A percentile compares a stretch with the other conserved stretches of the same genome.
These are phyloP conservation scores for Phytophthora multivora DNA, from an alignment of 352 stramenopile genomes.

Conservation along the genomic window DNA sequence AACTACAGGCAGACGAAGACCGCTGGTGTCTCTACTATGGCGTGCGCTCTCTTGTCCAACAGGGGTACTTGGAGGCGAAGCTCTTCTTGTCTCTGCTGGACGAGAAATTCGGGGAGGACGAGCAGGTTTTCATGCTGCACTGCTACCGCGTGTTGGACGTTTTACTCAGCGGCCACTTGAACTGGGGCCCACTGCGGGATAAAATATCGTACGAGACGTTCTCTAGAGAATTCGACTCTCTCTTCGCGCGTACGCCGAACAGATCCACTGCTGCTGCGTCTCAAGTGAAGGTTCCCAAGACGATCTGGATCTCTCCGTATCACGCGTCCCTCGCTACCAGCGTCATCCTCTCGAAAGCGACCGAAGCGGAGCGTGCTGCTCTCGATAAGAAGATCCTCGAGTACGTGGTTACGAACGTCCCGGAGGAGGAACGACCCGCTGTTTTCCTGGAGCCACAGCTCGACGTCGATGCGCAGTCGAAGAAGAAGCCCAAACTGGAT, in stretches of 20 bases:
- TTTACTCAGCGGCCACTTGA: constrained; percentile 56
- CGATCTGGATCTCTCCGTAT: constrained; percentile 81
- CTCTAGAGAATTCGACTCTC: constrained; percentile 44
- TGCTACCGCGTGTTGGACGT: constrained; percentile 86
- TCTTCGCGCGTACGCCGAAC: constrained; percentile 14
- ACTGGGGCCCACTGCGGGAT: constrained; percentile 70
- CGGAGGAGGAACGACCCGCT: constrained; percentile 52
- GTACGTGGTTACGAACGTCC: constrained; percentile 70
- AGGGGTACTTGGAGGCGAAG: constrained; percentile 89
- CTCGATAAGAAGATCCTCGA: constrained; percentile 73
- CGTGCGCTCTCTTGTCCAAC: constrained; percentile 80
- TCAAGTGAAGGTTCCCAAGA: constrained; percentile 53
- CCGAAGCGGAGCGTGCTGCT: constrained; percentile 52
- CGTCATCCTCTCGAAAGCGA: constrained; percentile 77
- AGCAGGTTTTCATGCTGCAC: constrained; percentile 90
- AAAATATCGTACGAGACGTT: constrained; percentile 66
- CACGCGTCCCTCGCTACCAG: constrained; percentile 74
- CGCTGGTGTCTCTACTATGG: constrained; percentile 95
- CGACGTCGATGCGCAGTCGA: not conserved
- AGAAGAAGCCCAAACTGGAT: constrained; percentile 20
- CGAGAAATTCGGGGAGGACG: constrained; percentile 93
- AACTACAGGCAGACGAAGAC: constrained; percentile 83
- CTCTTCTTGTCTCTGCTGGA: constrained; percentile 93
- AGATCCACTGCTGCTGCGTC: not conserved
- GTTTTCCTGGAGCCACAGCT: constrained; percentile 46